phyloP scores from a whole-genome alignment of 1,284 basidiomycete genomes.

The Apiotrichum domesticum region DNA sequence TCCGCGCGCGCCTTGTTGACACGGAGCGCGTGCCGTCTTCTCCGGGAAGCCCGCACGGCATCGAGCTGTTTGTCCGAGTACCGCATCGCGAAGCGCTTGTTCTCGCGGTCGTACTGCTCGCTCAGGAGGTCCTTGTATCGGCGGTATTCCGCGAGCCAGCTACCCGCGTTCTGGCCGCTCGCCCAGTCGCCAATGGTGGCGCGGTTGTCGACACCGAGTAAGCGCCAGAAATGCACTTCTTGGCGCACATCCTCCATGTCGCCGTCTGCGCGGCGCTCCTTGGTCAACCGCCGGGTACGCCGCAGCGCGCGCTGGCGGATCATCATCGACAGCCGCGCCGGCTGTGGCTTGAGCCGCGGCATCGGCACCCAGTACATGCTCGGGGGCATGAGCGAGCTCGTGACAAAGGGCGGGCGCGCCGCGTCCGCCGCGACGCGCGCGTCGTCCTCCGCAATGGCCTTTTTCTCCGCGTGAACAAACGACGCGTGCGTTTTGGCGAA shows the following conservation, averaged over 20 bases:
- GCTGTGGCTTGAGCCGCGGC: conserved; percentile 71
- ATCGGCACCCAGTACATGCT: conserved; percentile 60
- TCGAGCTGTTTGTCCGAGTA: not conserved
- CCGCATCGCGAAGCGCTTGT: not conserved
- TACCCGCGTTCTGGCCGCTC: not conserved
- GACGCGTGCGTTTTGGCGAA: not conserved
- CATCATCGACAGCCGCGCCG: conserved; percentile 60
- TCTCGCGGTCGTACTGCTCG: not conserved
- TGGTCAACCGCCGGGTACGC: conserved; percentile 51
- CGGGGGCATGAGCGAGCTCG: conserved; percentile 61
- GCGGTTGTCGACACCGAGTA: not conserved
- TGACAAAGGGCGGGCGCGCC: conserved; percentile 54
- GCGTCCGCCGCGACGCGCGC: conserved; percentile 40
- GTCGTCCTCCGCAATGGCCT: no score
- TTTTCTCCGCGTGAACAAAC: no score
- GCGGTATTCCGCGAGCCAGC: conserved; percentile 3
- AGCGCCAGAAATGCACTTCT: conserved; percentile 57
- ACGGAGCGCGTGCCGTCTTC: not conserved
- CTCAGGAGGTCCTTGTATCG: not conserved
- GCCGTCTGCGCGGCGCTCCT: conserved; percentile 42
- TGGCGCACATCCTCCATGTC: conserved; percentile 50
- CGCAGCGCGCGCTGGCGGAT: conserved; percentile 55
- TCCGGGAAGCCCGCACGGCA: not conserved
- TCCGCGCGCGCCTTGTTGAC: not conserved
- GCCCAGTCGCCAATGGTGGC: conserved; percentile 3